Conservation (phyloP, 2,329 filamentous ascomycete species). For the Cercospora beticola region DNA sequence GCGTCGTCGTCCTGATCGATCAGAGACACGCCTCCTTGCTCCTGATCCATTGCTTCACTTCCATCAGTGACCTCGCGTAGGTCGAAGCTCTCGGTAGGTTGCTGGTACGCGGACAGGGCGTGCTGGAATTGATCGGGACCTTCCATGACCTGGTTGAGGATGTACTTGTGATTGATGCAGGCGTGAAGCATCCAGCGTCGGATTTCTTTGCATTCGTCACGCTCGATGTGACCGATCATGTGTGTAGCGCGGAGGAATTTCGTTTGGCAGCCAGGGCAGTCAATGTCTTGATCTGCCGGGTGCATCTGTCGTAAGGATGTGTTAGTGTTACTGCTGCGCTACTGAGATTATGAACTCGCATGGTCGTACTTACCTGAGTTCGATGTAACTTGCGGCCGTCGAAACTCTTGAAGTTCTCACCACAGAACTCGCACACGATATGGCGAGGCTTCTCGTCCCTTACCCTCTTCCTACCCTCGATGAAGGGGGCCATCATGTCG, state of each 20-base stretch:
- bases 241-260: conserved; percentile 51
- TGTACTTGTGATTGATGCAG: conserved; percentile 53
- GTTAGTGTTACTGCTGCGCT: conserved; percentile 1
- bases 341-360: conserved; percentile 1
- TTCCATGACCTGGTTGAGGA: conserved; percentile 43
- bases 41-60: conserved; percentile 9
- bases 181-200: conserved; percentile 45
- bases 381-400: conserved; percentile 55
- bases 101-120: conserved; percentile 13
- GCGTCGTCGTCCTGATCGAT: conserved; percentile 23
- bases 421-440: conserved; percentile 58
- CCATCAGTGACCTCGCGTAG: conserved; percentile 9
- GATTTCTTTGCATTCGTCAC: conserved; percentile 51
- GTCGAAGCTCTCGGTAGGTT: background rate
- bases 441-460: conserved; percentile 40
- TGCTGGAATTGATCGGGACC: conserved; percentile 29
- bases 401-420: conserved; percentile 55
- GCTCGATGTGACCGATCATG: conserved; percentile 57
- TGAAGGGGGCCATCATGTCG: conserved; percentile 35
- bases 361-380: conserved; percentile 44
- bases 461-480: conserved; percentile 23
- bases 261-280: conserved; percentile 53
- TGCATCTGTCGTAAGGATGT: conserved; percentile 37
- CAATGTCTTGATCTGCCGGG: conserved; percentile 50
- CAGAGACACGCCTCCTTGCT: conserved; percentile 22